Base-by-base conservation (phyloP, 768 basidiomycete genomes). In the Scleroderma citrinum region DNA sequence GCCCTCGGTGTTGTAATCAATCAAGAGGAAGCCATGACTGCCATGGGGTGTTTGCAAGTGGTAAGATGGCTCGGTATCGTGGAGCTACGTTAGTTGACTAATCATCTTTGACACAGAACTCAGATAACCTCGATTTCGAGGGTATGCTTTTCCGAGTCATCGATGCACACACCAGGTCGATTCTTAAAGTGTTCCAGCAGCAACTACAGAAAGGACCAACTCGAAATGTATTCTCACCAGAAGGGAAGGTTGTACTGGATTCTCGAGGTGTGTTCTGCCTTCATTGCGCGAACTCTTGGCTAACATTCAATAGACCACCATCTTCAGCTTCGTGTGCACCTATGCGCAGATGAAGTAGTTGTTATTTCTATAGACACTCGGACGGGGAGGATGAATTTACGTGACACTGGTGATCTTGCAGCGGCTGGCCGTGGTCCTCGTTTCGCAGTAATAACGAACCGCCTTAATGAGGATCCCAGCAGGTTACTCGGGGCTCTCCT, bases 331-430 rank as follows among this genome's bases (percentile, higher is more conserved):
- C 82, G 76, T 23, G 73, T 87, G 11, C 80, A 82, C 55, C 69
- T 92, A 16, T 90, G 86, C 56, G 82, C 82, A 2, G 85, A 87
- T 51, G 86, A 92, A 58, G 69, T 83, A 14, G 82, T 91, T 17
- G 71, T 85, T 20, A 76, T 94, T 41, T 82, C 83, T 3, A 79
- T 95, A 35, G 92, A 94, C 56, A 68, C 82, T 4, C 75, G 90
- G 54, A 92, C 87, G 0, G 92, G 92, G 6, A 78, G 81, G 30
- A 68, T 94, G 53, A 85, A 78, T 52, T 72, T 94, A 41, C 76
- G 83, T 20, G 92, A 94, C 64, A 85, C 82, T 2, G 90, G 90
- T 7, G 86, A 87, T 59, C 77, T 91, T 19, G 82, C 85, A 2
- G 81, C 85, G 10, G 82, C 85, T 24, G 81, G 83, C 20, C 76